Evolutionary conservation across 2,329 filamentous ascomycete genomes (phyloP), one percentile per base, ranked within the genome.

Genomic region (Neonectria punicea): DNA sequence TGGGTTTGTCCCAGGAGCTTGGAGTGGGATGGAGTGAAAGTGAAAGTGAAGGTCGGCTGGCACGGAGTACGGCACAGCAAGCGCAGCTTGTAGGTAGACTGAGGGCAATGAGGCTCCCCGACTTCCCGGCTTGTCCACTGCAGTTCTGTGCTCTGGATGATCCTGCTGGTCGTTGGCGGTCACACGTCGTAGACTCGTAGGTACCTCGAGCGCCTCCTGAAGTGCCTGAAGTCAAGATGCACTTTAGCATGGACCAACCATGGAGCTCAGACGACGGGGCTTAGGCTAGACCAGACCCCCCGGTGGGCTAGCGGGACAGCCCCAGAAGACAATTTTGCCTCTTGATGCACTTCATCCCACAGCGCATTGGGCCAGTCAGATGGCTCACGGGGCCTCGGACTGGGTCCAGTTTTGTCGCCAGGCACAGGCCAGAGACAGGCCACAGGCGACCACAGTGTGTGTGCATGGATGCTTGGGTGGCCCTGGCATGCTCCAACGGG

Each of bases 401-500:
- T 25, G 39, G 39, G 28, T 44, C 54, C 55, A 36, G 41, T 46
- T 56, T 54, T 63, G 55, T 50, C 53, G 61, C 50, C 61, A 63
- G 61, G 61, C 49, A 63, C 61, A 63, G 55, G 61, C 39, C 49
- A 39, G 36, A 39, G 36, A 39, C 36, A 39, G 36, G 36, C 14
- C 36, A n/a, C 36, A 39, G 36, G 25, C 25, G 25, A 25, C 25
- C 25, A 25, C 5, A 6, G 25, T 41, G 53, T 53, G 54, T 30
- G 30, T 25, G 30, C 58, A 61, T 53, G 39, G 39, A 61, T 53
- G 36, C 49, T 58, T 43, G 16, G 13, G 46, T 54, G 58, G 61
- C 49, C 55, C 50, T 63, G 61, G 61, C 13, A 63, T 63, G 61
- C 55, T 58, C 16, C 54, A 58, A 58, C 55, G 55, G 50, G 61